phyloP scores from a whole-genome alignment of 2,329 filamentous ascomycete species.

The Scytalidium sp. region DNA sequence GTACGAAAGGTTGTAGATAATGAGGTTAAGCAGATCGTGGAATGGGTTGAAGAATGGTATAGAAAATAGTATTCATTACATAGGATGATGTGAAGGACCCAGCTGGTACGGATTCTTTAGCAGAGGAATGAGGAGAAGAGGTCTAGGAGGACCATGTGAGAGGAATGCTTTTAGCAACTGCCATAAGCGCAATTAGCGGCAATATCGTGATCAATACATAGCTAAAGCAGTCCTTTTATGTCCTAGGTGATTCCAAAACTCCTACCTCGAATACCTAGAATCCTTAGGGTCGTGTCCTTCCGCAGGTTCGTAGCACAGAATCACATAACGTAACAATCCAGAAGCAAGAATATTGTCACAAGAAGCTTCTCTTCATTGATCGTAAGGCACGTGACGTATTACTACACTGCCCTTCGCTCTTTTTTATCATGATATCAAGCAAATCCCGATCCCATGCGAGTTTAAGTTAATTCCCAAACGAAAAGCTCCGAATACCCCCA shows the following conservation, averaged over 20 bases:
- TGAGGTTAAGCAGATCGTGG: conserved; percentile 41
- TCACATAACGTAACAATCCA: neutral
- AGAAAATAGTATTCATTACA: no score
- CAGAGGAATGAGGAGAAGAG: no score
- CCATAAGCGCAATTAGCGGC: no score
- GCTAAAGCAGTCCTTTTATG: no score
- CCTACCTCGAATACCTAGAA: no score
- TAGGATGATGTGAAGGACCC: no score
- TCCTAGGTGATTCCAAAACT: no score
- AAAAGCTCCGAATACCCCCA: conserved; percentile 11
- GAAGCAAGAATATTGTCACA: neutral
- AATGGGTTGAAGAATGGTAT: conserved; percentile 45
- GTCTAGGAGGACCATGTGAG: no score
- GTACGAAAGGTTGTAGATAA: conserved; percentile 42
- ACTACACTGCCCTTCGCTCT: conserved; percentile 15
- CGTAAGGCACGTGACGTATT: conserved; percentile 29
- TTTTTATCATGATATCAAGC: conserved; percentile 24
- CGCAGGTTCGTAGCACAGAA: neutral
- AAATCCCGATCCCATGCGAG: conserved; percentile 26
- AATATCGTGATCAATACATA: no score
- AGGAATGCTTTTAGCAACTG: no score
- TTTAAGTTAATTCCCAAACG: conserved; percentile 22
- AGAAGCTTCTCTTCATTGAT: conserved; percentile 23
- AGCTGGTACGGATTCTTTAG: no score
- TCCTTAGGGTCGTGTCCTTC: no score